Evolutionary conservation across 192 early-diverging fungal genomes (phyloP).

Genomic region (Podila verticillata): DNA sequence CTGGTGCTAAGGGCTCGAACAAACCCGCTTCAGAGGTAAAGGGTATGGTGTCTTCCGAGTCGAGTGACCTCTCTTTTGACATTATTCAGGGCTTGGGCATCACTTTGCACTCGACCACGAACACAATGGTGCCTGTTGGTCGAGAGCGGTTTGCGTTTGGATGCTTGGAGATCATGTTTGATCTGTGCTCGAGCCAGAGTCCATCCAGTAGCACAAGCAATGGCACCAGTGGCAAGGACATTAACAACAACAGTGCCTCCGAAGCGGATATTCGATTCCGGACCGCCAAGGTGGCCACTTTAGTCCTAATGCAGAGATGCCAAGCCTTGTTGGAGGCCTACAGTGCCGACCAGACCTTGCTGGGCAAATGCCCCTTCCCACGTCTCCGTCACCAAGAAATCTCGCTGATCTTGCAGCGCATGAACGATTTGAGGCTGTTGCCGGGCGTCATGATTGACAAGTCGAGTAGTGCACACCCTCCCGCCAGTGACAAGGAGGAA

Average conservation of each 20-base stretch:
- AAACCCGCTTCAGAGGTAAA: slow-evolving; percentile 1
- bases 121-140: slow-evolving; percentile 67
- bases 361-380: slow-evolving; percentile 77
- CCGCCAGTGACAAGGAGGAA: too few relatives aligned
- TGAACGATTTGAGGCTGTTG: slow-evolving; percentile 16
- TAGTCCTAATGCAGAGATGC: slow-evolving; percentile 72
- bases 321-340: slow-evolving; percentile 67
- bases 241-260: slow-evolving; percentile 18
- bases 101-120: slow-evolving; percentile 51
- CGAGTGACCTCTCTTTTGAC: slow-evolving; percentile 11
- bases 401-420: slow-evolving; percentile 20
- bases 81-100: slow-evolving; percentile 45
- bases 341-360: slow-evolving; percentile 69
- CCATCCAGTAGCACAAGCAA: background rate
- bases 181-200: slow-evolving; percentile 61
- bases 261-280: slow-evolving; percentile 58
- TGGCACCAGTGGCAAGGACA: background rate
- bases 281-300: slow-evolving; percentile 69
- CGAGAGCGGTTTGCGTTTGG: slow-evolving; percentile 75
- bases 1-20: background rate
- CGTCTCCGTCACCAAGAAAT: slow-evolving; percentile 54
- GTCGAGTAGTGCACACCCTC: background rate
- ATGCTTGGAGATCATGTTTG: slow-evolving; percentile 70
- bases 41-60: background rate
- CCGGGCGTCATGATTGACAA: slow-evolving; percentile 48